Evolutionary conservation across 2,329 filamentous ascomycete genomes (phyloP).

Genomic region (Fusarium hostae): DNA sequence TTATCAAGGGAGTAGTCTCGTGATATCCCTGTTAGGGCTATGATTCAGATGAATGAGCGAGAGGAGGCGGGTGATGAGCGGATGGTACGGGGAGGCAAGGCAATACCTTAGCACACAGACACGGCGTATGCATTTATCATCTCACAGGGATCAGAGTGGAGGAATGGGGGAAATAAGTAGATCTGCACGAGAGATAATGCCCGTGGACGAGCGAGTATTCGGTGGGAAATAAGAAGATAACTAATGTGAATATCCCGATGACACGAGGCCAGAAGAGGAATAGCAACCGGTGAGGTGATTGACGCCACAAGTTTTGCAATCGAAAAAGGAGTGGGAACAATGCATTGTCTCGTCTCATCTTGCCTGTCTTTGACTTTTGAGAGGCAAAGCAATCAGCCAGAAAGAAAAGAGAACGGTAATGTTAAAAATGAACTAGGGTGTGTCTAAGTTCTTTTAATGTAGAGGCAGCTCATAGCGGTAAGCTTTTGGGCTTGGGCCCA

Average conservation of each 20-base stretch:
- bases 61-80: slow-evolving; percentile 1
- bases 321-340: slow-evolving; percentile 28
- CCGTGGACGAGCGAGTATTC: slow-evolving; percentile 7
- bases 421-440: slow-evolving; percentile 7
- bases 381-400: slow-evolving; percentile 1
- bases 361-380: slow-evolving; percentile 19
- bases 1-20: slow-evolving; percentile 7
- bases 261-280: slow-evolving; percentile 21
- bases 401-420: not conserved
- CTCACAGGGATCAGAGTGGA: slow-evolving; percentile 15
- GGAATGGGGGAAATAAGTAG: slow-evolving; percentile 22
- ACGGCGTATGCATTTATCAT: not conserved
- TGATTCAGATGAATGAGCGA: slow-evolving; percentile 21
- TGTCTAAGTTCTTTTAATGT: slow-evolving; percentile 7
- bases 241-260: slow-evolving; percentile 30
- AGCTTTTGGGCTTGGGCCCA: slow-evolving; percentile 6
- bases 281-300: slow-evolving; percentile 42
- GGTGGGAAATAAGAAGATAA: slow-evolving; percentile 25
- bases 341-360: slow-evolving; percentile 1
- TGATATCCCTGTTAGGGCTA: slow-evolving; percentile 26
- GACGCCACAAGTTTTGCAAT: slow-evolving; percentile 45
- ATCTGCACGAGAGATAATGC: slow-evolving; percentile 27
- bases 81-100: slow-evolving; percentile 15
- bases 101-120: slow-evolving; percentile 9
- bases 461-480: slow-evolving; percentile 24